Evolutionary conservation across 305 asterid genomes (phyloP), one percentile per base, ranked within the genome.

Genomic region (Rubia tinctorum): DNA sequence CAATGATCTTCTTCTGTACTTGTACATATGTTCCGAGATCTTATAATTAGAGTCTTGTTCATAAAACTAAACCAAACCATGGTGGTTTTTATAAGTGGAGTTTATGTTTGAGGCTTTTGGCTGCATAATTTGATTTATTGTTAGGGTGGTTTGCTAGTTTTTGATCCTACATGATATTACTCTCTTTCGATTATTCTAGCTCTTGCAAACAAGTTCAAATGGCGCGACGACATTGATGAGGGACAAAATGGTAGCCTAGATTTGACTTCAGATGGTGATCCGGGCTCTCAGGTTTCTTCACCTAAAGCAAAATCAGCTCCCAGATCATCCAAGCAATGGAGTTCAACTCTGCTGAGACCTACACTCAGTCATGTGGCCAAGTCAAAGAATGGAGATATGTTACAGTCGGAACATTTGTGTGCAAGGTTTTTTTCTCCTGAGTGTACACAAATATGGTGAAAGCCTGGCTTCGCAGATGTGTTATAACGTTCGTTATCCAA

Each of bases 291-390:
- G 71, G 69, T 61, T 76, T 74, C 84, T 53, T 34, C 78, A 70
- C 49, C 80, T 17, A 86, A 82, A 71, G 22, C 77, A 47, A 85
- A 79, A 76, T 40, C 86, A 23, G 60, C 22, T 59, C 60, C 71
- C 39, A 79, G 81, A 73, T 39, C 73, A 78, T 79, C 77, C 47
- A 84, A 79, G 75, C 71, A 85, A 53, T 80, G 83, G 76, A 84
- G 79, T 70, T 86, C 90, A 45, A 88, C 87, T 63, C 83, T 90
- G 13, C 84, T 93, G 97, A 88, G 83, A 78, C 97, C 97, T 64
- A 93, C 98, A 20, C 90, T 90, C 18, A 90, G 98, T 82, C 92
- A 88, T 84, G 83, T 93, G 89, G 97, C 97, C 49, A 93, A 91
- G 80, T 86, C 83, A 61, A 76, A 76, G 58, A 84, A 85, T 42